Evolutionary conservation across 2,329 filamentous ascomycete genomes (phyloP).

Genomic region (Coleophoma cylindrospora): DNA sequence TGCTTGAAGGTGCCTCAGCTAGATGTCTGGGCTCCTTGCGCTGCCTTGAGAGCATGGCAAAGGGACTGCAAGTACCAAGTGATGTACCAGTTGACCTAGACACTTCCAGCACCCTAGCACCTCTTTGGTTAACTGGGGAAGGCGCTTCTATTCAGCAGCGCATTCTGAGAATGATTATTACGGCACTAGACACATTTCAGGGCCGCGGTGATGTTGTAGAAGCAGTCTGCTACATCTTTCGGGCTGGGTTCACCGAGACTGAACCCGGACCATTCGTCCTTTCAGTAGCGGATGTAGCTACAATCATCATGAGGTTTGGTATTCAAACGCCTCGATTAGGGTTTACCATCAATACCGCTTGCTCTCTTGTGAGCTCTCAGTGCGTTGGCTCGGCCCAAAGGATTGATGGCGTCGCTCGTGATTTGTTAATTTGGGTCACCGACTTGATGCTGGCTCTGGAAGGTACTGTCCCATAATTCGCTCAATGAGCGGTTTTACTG

Average conservation of each 20-base stretch:
- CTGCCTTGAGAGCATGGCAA: constrained; percentile 66
- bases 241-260: constrained; percentile 70
- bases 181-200: constrained; percentile 47
- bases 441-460: constrained; percentile 57
- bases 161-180: constrained; percentile 44
- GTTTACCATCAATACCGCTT: constrained; percentile 65
- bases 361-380: constrained; percentile 62
- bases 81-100: constrained; percentile 67
- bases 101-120: constrained; percentile 33
- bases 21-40: constrained; percentile 46
- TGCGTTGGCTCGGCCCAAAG: constrained; percentile 37
- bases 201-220: constrained; percentile 65
- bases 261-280: constrained; percentile 75
- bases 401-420: constrained; percentile 42
- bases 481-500: too few relatives aligned
- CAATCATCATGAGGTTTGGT: constrained; percentile 57
- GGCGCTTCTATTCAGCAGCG: constrained; percentile 45
- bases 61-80: constrained; percentile 63
- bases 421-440: constrained; percentile 57
- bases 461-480: constrained; percentile 29
- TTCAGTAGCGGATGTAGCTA: constrained; percentile 57
- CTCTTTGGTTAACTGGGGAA: constrained; percentile 42
- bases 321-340: constrained; percentile 62
- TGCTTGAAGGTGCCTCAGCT: constrained; percentile 29
- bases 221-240: constrained; percentile 65